Percentiles rank a stretch among this genome's conserved stretches.
Evolutionary conservation across 306 rosid genomes (phyloP).

Genomic region (Lathyrus aphaca): DNA sequence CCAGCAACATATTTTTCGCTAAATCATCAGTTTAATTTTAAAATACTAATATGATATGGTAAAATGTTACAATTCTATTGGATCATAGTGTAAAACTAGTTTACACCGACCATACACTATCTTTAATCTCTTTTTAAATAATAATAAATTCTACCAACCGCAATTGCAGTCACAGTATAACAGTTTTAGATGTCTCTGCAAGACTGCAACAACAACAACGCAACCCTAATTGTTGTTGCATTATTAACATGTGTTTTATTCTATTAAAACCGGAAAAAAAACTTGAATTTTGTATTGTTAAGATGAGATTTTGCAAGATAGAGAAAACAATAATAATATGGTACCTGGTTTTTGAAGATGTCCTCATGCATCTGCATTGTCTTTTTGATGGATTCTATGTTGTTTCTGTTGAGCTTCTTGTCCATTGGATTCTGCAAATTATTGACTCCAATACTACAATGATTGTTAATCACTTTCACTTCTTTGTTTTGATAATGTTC

Average conservation of each 20-base stretch:
- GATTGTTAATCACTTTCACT: conserved; percentile 46
- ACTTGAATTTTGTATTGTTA: conserved; percentile 1
- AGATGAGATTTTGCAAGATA: conserved; percentile 19
- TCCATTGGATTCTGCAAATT: conserved; percentile 56
- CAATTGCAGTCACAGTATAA: not conserved
- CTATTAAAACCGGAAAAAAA: conserved; percentile 14
- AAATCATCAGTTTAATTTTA: too few species aligned
- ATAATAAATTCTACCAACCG: too few species aligned
- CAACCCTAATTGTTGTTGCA: not conserved
- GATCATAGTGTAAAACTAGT: too few species aligned
- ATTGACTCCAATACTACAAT: conserved; percentile 41
- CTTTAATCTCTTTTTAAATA: too few species aligned
- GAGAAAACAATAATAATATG: conserved; percentile 6
- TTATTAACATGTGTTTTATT: not conserved
- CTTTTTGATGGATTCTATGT: conserved; percentile 62
- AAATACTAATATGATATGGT: too few species aligned
- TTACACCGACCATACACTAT: too few species aligned
- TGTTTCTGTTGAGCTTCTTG: conserved; percentile 57
- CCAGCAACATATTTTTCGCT: too few species aligned
- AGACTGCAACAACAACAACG: not conserved
- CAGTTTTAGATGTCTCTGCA: too few species aligned
- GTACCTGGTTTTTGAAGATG: conserved; percentile 82
- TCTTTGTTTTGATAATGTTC: conserved; percentile 56
- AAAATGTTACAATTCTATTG: too few species aligned
- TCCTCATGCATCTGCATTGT: conserved; percentile 93